Evolutionary conservation across 306 rosid genomes (phyloP), one percentile per base, ranked within the genome.

Genomic region (Spatholobus suberectus): DNA sequence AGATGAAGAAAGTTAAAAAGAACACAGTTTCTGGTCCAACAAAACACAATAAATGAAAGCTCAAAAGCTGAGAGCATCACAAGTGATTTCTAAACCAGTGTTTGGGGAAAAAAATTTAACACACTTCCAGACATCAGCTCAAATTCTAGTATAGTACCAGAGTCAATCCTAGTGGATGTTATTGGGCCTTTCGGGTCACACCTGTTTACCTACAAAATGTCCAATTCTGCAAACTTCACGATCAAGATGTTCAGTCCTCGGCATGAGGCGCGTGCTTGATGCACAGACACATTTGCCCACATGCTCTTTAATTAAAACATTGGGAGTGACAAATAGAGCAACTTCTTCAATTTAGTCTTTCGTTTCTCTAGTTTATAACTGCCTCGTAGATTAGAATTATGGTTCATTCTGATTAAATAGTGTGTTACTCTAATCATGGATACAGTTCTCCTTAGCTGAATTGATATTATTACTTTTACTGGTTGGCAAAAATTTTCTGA

Each of bases 351-450:
- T 58, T 44, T 61, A 69, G 51, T 11, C 7, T 77, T 59, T 44
- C 46, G 58, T 77, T 84, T 67, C 55, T 67, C 55, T 35, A 32
- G 29, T 52, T 38, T 70, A 62, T 18, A 17, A n/a, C 65, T 62
- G 52, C 76, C 23, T 38, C 57, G 20, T 77, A 40, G 58, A 40
- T 58, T 74, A 34, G 17, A 55, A 35, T 23, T 80, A 44, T 37
- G 59, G 40, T 61, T 75, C 69, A 10, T 34, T 75, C 18, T 35
- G 59, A 41, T 75, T 35, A 75, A 26, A 34, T 12, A 71, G 54
- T 70, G 47, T 68, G 80, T 80, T 85, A 35, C 62, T 68, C 82
- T 54, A 71, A 67, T 76, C 43, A 43, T 23, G 43, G 44, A 38
- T 32, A 6, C 69, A 59, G 37, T 76, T 61, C 79, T 81, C 66